Conservation (phyloP, 2,329 filamentous ascomycete species). For the Paecilomyces variotii region DNA sequence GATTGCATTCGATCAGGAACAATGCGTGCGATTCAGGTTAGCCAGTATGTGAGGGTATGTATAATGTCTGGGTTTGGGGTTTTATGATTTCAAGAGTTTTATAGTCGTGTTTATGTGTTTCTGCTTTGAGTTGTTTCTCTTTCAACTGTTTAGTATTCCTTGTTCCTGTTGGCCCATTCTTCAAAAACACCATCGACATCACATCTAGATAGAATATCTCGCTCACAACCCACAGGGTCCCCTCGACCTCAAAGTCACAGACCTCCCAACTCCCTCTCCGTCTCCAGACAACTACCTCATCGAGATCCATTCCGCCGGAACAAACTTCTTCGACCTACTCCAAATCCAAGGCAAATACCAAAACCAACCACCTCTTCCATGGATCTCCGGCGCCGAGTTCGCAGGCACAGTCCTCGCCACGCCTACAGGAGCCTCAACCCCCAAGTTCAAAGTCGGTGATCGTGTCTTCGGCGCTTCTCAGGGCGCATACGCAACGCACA, state of each 20-base stretch:
- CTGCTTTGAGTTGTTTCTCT: neutral
- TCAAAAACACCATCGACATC: neutral
- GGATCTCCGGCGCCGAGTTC: conserved; percentile 83
- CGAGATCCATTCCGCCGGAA: conserved; percentile 74
- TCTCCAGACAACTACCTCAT: conserved; percentile 72
- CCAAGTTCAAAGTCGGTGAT: conserved; percentile 67
- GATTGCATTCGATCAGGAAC: conserved; percentile 17
- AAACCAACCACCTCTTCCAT: conserved; percentile 78
- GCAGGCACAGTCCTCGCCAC: conserved; percentile 65
- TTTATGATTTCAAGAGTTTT: neutral
- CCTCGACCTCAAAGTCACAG: conserved; percentile 65
- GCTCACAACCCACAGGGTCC: conserved; percentile 51
- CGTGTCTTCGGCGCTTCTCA: conserved; percentile 81
- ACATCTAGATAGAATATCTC: neutral
- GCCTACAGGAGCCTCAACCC: conserved; percentile 44
- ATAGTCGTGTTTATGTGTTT: neutral
- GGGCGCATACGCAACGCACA: conserved; percentile 74
- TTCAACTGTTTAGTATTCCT: neutral
- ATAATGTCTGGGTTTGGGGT: neutral
- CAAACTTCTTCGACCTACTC: conserved; percentile 96
- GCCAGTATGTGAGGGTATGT: conserved; percentile 63
- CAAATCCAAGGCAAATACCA: conserved; percentile 96
- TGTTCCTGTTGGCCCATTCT: neutral
- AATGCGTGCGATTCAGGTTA: conserved; percentile 70
- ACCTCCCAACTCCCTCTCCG: conserved; percentile 67